Percentiles rank a stretch among this genome's conserved stretches.
These are phyloP conservation scores for Hyphochytrium catenoides DNA, from an alignment of 352 stramenopile species.

Conservation along the genomic window DNA sequence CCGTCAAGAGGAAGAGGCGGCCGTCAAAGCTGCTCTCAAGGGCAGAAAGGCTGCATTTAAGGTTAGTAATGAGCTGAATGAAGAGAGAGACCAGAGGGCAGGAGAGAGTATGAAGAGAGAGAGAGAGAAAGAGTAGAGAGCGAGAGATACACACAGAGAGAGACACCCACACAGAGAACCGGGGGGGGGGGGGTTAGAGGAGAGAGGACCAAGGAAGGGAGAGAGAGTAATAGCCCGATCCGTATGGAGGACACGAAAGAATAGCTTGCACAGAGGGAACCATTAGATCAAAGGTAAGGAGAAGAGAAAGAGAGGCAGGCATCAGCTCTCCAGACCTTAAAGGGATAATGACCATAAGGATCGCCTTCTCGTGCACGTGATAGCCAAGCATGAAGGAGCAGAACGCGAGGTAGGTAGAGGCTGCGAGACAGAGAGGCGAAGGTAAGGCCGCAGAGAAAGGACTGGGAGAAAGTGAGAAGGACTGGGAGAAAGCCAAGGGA, in stretches of 20 bases:
- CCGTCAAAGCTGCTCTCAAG: conserved; percentile 48
- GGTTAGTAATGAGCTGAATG: not conserved
- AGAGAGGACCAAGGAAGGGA: too few species aligned
- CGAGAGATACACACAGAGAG: too few species aligned
- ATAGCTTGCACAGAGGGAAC: too few species aligned
- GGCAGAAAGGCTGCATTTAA: conserved; percentile 17
- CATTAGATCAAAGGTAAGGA: too few species aligned
- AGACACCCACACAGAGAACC: too few species aligned
- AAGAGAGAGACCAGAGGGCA: conserved; percentile 3
- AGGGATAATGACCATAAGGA: conserved; percentile 62
- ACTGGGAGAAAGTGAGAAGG: conserved; percentile 36
- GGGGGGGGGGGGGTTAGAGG: too few species aligned
- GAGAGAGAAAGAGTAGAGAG: too few species aligned
- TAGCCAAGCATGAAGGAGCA: conserved; percentile 89
- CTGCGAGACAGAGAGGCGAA: conserved; percentile 43
- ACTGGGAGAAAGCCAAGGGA: too few species aligned
- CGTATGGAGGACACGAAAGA: conserved; percentile 20
- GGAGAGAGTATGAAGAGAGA: too few species aligned
- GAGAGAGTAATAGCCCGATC: conserved; percentile 5
- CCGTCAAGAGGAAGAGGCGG: conserved; percentile 45
- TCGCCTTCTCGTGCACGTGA: conserved; percentile 98
- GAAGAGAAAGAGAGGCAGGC: too few species aligned
- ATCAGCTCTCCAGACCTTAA: too few species aligned
- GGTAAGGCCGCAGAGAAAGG: too few species aligned
- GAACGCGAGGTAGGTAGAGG: conserved; percentile 66